These are phyloP conservation scores for Aspergillus fijiensis DNA, from an alignment of 2,329 filamentous ascomycete species.

Conservation along the genomic window DNA sequence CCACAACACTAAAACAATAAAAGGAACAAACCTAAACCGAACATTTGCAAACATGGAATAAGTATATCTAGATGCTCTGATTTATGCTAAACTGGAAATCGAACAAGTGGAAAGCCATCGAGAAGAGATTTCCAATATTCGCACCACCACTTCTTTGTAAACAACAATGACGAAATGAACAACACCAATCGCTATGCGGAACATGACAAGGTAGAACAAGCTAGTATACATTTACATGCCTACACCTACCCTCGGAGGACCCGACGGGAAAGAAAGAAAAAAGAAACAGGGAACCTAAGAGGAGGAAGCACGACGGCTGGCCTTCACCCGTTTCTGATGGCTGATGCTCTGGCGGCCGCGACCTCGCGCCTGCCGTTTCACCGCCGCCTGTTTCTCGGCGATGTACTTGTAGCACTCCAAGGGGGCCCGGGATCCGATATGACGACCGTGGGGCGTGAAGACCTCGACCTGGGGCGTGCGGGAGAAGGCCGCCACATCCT, in stretches of 20 bases:
- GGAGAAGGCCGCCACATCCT: slow-evolving; percentile 19
- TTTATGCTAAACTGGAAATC: too few species aligned
- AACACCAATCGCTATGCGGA: slow-evolving; percentile 18
- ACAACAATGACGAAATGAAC: neutral
- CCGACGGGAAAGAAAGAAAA: neutral
- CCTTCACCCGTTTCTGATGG: slow-evolving; percentile 23
- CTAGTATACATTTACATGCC: slow-evolving; percentile 8
- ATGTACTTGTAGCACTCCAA: slow-evolving; percentile 38
- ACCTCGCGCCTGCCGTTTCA: slow-evolving; percentile 27
- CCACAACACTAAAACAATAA: too few species aligned
- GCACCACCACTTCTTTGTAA: neutral
- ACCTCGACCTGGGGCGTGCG: slow-evolving; percentile 69
- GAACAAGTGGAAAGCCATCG: neutral
- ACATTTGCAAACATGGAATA: too few species aligned
- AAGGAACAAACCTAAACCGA: too few species aligned
- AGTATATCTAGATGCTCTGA: too few species aligned
- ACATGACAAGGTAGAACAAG: neutral
- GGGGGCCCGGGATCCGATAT: slow-evolving; percentile 54
- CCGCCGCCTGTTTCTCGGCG: slow-evolving; percentile 31
- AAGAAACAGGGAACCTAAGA: neutral
- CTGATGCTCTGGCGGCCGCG: slow-evolving; percentile 28
- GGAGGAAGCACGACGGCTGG: neutral
- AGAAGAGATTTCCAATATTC: neutral
- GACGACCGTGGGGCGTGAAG: slow-evolving; percentile 80
- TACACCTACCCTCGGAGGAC: neutral